Evolutionary conservation across 2,329 filamentous ascomycete genomes (phyloP).

Genomic region (Ceratocystis cubensis): DNA sequence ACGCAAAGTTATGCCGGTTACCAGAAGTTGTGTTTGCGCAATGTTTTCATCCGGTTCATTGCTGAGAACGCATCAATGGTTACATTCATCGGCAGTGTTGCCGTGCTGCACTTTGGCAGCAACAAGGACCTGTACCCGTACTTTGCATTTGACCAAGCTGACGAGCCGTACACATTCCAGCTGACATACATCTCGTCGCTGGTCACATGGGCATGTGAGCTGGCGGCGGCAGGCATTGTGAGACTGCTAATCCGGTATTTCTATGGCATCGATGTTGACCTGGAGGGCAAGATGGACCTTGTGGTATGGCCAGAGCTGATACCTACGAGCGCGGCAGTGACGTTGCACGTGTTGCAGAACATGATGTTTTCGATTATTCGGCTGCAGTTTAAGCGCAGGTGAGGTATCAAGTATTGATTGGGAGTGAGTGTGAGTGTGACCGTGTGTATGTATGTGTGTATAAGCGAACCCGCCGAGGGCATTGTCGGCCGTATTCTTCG

Average conservation of each 20-base stretch:
- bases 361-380: slow-evolving; percentile 60
- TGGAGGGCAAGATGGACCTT: slow-evolving; percentile 52
- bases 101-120: slow-evolving; percentile 52
- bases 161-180: slow-evolving; percentile 46
- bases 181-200: slow-evolving; percentile 51
- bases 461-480: background rate
- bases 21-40: slow-evolving; percentile 52
- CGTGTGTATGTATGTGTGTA: background rate
- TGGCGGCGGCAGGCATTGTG: slow-evolving; percentile 48
- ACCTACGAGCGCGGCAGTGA: slow-evolving; percentile 52
- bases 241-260: slow-evolving; percentile 44
- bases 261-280: slow-evolving; percentile 49
- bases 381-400: slow-evolving; percentile 40
- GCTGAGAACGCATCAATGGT: slow-evolving; percentile 57
- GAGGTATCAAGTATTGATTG: background rate
- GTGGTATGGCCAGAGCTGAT: slow-evolving; percentile 55
- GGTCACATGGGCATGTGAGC: slow-evolving; percentile 56
- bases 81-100: slow-evolving; percentile 52
- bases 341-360: slow-evolving; percentile 57
- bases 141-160: slow-evolving; percentile 47
- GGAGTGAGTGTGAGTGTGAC: too few relatives aligned
- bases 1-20: slow-evolving; percentile 49
- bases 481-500: background rate
- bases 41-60: slow-evolving; percentile 54
- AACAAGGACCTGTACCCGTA: slow-evolving; percentile 60